Evolutionary conservation across 2,329 filamentous ascomycete genomes (phyloP), one percentile per base, ranked within the genome.

Genomic region (Colletotrichum sp.): DNA sequence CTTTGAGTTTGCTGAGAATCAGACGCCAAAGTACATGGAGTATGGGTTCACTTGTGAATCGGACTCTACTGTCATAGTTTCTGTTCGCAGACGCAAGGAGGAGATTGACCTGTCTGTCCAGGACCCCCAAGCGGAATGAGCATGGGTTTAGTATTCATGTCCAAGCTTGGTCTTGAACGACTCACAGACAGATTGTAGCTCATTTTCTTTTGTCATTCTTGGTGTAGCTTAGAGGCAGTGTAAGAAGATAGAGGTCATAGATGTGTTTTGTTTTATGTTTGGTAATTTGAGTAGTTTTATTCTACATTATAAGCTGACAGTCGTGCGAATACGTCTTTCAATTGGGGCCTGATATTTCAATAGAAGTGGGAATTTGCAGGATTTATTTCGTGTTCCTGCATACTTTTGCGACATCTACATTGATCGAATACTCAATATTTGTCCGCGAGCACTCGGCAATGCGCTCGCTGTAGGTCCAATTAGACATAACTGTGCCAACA

Each of bases 21-120:
- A 28, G 21, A 63, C 52, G 21, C 68, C 59, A 9, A 71, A 65
- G n/a, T 39, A 55, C 18, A 57, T 71, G 39, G 60, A 71, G 5
- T 61, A 43, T 12, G 68, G 68, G 3, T 71, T 71, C 21, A 30
- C 43, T 18, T 55, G 68, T 26, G 36, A 64, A n/a, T 55, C 68
- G 4, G 68, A 71, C 32, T 26, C 39, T 4, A 32, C 59, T 0
- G 39, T 48, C 16, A 64, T 26, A 2, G 28, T 71, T 0, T 34
- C 39, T 1, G 59, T 71, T 4, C 39, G 39, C 36, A 71, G 68
- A 24, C 68, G 68, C 5, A 15, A 34, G 30, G 68, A 71, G 2
- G 68, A 71, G 43, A 55, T 71, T 21, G n/a, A 57, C 9, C 28
- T 71, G 30, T 67, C 43, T 15, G 43, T 57, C 16, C 43, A 55